phyloP scores from a whole-genome alignment of 306 rosid genomes.

The Fagus crenata region DNA sequence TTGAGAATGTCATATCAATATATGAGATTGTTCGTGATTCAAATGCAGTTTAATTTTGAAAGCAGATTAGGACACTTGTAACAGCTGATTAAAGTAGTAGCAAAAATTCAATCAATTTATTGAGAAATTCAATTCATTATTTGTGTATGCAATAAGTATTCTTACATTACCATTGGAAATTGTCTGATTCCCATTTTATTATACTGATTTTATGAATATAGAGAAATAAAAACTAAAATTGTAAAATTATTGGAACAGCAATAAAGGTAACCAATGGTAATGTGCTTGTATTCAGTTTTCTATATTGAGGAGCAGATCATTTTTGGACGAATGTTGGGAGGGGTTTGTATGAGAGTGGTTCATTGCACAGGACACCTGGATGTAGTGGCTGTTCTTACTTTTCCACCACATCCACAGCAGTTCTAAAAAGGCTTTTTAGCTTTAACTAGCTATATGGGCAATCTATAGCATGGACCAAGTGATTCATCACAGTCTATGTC shows the following conservation, averaged over 20 bases:
- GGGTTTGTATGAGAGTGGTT: too few relatives aligned
- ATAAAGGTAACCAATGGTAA: background rate
- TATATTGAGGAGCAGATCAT: background rate
- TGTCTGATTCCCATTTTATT: background rate
- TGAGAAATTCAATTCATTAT: constrained; percentile 18
- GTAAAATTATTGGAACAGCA: background rate
- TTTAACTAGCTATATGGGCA: too few relatives aligned
- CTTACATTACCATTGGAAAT: background rate
- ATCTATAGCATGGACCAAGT: too few relatives aligned
- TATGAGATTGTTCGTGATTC: constrained; percentile 82
- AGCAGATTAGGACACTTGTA: constrained; percentile 25
- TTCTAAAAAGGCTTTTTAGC: too few relatives aligned
- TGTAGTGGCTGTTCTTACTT: too few relatives aligned
- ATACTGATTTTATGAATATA: background rate
- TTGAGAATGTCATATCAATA: constrained; percentile 74
- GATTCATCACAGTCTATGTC: too few relatives aligned
- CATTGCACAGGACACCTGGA: too few relatives aligned
- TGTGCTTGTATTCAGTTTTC: background rate
- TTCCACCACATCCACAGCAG: too few relatives aligned
- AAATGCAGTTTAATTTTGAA: constrained; percentile 34
- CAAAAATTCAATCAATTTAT: constrained; percentile 29
- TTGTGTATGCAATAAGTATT: constrained; percentile 21
- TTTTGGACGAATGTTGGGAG: background rate
- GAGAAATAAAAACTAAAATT: background rate
- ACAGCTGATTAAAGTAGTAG: constrained; percentile 21